These are phyloP conservation scores for Litsea cubeba DNA, from an alignment of 164 flowering plant species.

Conservation along the genomic window DNA sequence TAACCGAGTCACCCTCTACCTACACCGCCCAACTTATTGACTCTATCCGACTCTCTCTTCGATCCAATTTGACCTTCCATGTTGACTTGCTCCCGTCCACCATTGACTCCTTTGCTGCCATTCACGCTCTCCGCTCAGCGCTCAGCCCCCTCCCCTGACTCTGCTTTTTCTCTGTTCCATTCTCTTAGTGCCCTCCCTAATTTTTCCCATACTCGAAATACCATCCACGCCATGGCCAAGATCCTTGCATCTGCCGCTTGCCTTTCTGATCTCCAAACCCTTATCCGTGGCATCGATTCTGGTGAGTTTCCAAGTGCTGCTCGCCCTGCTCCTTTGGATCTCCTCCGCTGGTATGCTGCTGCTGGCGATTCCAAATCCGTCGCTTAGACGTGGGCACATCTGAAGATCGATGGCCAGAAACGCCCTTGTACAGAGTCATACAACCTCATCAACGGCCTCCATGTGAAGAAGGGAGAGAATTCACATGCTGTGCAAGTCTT, in stretches of 20 bases:
- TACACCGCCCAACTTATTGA: slow-evolving; percentile 72
- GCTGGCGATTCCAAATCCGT: slow-evolving; percentile 59
- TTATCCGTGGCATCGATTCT: slow-evolving; percentile 45
- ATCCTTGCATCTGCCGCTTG: slow-evolving; percentile 50
- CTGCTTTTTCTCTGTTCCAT: slow-evolving; percentile 57
- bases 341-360: slow-evolving; percentile 52
- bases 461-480: slow-evolving; percentile 40
- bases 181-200: slow-evolving; percentile 35
- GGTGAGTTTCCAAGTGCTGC: slow-evolving; percentile 46
- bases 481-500: slow-evolving; percentile 55
- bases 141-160: slow-evolving; percentile 71
- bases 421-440: slow-evolving; percentile 65
- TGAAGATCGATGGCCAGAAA: slow-evolving; percentile 24
- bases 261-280: slow-evolving; percentile 36
- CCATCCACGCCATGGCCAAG: slow-evolving; percentile 59
- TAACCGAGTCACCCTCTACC: slow-evolving; percentile 55
- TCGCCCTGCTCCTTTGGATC: slow-evolving; percentile 50
- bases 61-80: slow-evolving; percentile 36
- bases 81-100: slow-evolving; percentile 26
- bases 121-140: slow-evolving; percentile 63
- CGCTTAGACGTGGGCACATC: slow-evolving; percentile 43
- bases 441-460: slow-evolving; percentile 60
- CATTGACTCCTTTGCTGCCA: slow-evolving; percentile 67
- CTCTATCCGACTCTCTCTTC: slow-evolving; percentile 58
- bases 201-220: slow-evolving; percentile 35